A percentile compares a stretch with the other conserved stretches of the same genome.
These are phyloP conservation scores for Cladophialophora immunda DNA, from an alignment of 2,329 filamentous ascomycete species.

Conservation along the genomic window DNA sequence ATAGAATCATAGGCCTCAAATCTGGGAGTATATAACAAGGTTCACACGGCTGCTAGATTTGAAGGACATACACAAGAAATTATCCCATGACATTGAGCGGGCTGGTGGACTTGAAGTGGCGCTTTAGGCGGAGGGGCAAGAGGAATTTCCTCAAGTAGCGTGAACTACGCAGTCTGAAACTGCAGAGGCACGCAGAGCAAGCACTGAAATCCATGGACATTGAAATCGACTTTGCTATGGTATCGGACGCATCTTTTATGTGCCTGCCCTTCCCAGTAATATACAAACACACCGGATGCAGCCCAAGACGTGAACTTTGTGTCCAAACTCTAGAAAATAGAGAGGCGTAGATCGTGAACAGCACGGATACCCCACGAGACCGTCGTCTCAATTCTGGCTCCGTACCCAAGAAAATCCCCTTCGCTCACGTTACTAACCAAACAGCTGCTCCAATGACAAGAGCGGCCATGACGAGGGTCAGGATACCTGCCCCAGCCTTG, in stretches of 20 bases:
- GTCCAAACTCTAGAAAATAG: neutral
- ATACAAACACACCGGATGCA: neutral
- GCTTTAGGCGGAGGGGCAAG: too few relatives aligned
- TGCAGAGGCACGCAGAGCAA: neutral
- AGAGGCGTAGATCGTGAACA: constrained; percentile 1
- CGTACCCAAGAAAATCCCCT: neutral
- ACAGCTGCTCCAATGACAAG: constrained; percentile 35
- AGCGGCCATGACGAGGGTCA: constrained; percentile 46
- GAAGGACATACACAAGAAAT: too few relatives aligned
- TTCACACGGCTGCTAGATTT: too few relatives aligned
- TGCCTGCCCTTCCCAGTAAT: constrained; percentile 3
- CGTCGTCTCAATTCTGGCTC: neutral
- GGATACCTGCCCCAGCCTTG: constrained; percentile 49
- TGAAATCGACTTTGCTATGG: constrained; percentile 5
- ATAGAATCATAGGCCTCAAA: too few relatives aligned
- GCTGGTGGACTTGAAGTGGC: too few relatives aligned
- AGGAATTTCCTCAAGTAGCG: neutral
- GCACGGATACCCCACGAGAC: neutral
- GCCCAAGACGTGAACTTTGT: neutral
- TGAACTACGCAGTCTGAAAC: neutral
- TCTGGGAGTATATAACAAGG: too few relatives aligned
- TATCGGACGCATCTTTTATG: neutral
- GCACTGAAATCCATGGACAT: neutral
- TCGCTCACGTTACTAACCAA: constrained; percentile 31
- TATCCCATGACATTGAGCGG: too few relatives aligned